These are phyloP conservation scores for Crassisporium funariophilum DNA, from an alignment of 768 basidiomycete genomes.

Conservation along the genomic window DNA sequence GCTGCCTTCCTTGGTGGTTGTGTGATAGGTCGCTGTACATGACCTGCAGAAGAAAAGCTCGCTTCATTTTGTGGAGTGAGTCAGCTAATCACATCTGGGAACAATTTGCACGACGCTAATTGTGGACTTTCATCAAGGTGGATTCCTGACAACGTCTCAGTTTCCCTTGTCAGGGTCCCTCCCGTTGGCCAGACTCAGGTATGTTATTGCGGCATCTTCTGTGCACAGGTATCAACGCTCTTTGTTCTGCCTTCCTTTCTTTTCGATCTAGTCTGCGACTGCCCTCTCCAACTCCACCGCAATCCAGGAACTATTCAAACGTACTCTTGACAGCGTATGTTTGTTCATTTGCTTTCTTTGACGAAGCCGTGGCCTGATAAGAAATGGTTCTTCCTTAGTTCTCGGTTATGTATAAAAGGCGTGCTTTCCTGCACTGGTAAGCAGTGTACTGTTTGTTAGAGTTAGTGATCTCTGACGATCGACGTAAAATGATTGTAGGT, in stretches of 20 bases:
- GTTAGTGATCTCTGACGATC: neutral
- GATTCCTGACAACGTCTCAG: slow-evolving; percentile 91
- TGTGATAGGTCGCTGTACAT: slow-evolving; percentile 60
- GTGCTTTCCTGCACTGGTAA: slow-evolving; percentile 85
- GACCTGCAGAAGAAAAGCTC: slow-evolving; percentile 80
- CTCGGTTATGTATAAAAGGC: slow-evolving; percentile 77
- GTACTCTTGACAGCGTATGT: slow-evolving; percentile 62
- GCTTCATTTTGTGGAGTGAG: slow-evolving; percentile 77
- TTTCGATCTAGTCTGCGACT: slow-evolving; percentile 54
- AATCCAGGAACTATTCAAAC: slow-evolving; percentile 84
- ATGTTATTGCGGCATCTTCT: slow-evolving; percentile 19
- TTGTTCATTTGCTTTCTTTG: neutral
- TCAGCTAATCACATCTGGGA: slow-evolving; percentile 4
- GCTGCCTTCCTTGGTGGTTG: slow-evolving; percentile 5
- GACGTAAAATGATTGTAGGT: slow-evolving; percentile 48
- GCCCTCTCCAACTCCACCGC: slow-evolving; percentile 79
- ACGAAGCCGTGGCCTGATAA: neutral
- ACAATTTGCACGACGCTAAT: neutral
- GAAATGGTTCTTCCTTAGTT: slow-evolving; percentile 52
- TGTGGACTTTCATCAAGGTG: slow-evolving; percentile 46
- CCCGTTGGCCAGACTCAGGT: slow-evolving; percentile 79
- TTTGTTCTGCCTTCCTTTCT: slow-evolving; percentile 7
- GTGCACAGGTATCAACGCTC: slow-evolving; percentile 5
- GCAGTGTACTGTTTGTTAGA: slow-evolving; percentile 1
- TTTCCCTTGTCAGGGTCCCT: slow-evolving; percentile 80